A percentile compares a stretch with the other conserved stretches of the same genome.
phyloP scores from a whole-genome alignment of 2,329 filamentous ascomycete species.

The Drechslerella stenobrocha region DNA sequence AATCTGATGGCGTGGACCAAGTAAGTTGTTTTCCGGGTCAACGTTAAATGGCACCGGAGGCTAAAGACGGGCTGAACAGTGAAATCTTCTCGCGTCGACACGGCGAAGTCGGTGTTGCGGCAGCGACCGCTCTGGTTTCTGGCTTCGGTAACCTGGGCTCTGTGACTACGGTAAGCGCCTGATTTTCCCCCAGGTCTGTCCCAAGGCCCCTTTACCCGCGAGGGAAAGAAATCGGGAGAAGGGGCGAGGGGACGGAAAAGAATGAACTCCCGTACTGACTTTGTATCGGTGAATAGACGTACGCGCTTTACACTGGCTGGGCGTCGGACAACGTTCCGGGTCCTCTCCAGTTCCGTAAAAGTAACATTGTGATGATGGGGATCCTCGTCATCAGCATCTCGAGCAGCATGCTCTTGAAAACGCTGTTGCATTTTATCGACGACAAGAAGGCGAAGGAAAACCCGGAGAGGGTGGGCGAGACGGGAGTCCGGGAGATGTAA shows the following conservation, averaged over 20 bases:
- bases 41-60: neutral
- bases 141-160: slow-evolving; percentile 84
- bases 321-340: slow-evolving; percentile 71
- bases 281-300: slow-evolving; percentile 63
- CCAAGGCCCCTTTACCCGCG: neutral
- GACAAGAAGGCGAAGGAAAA: slow-evolving; percentile 4
- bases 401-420: slow-evolving; percentile 54
- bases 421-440: slow-evolving; percentile 35
- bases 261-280: neutral
- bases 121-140: slow-evolving; percentile 80
- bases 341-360: slow-evolving; percentile 73
- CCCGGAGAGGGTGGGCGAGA: slow-evolving; percentile 5
- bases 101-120: slow-evolving; percentile 86
- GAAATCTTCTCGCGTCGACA: slow-evolving; percentile 88
- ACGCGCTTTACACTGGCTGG: slow-evolving; percentile 87
- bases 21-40: slow-evolving; percentile 15
- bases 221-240: neutral
- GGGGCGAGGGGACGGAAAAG: neutral
- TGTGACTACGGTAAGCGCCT: slow-evolving; percentile 65
- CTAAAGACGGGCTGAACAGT: slow-evolving; percentile 18
- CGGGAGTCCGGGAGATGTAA: slow-evolving; percentile 3
- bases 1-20: slow-evolving; percentile 94
- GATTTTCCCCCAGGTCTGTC: neutral
- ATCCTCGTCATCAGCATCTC: slow-evolving; percentile 78
- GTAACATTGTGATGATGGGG: slow-evolving; percentile 84